Conservation (phyloP, 23 red algal species). For the Pyropia yezoensis region DNA sequence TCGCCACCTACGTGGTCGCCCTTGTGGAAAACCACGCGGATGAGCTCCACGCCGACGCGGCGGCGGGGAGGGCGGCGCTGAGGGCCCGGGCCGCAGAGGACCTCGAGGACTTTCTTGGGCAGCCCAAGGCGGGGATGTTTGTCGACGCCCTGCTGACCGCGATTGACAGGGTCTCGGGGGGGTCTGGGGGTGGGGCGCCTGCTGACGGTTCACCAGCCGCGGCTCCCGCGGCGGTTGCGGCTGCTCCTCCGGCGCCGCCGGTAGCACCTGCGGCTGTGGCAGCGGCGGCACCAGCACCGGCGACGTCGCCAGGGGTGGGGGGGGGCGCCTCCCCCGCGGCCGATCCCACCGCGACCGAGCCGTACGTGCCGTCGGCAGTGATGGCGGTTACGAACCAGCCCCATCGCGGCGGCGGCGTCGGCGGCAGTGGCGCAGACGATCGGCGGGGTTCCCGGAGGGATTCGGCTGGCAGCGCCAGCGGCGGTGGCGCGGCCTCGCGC, state of each 20-base stretch:
- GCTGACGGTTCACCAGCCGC: not conserved
- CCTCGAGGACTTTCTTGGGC: constrained; percentile 41
- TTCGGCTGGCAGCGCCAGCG: too few species aligned
- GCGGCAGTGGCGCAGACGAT: too few species aligned
- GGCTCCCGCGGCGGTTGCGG: not conserved
- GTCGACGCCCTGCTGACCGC: constrained; percentile 19
- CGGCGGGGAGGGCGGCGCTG: constrained; percentile 24
- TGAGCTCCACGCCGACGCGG: constrained; percentile 22
- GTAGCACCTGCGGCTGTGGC: not conserved
- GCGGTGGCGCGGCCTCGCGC: too few species aligned
- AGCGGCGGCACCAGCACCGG: not conserved
- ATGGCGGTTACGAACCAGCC: too few species aligned
- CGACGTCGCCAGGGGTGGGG: not conserved
- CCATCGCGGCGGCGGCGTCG: too few species aligned
- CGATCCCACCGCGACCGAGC: not conserved
- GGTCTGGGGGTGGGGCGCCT: not conserved
- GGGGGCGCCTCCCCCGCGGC: not conserved
- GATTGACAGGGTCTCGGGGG: constrained; percentile 6
- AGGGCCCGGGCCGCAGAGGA: constrained; percentile 23
- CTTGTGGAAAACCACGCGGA: constrained; percentile 54
- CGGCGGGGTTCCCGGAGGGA: too few species aligned
- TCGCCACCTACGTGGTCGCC: constrained; percentile 50
- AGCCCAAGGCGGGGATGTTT: constrained; percentile 21
- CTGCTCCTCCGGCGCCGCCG: not conserved
- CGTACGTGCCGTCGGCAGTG: too few species aligned